Evolutionary conservation across 768 basidiomycete species (phyloP).

Genomic region (Hemileccinum impolitum): DNA sequence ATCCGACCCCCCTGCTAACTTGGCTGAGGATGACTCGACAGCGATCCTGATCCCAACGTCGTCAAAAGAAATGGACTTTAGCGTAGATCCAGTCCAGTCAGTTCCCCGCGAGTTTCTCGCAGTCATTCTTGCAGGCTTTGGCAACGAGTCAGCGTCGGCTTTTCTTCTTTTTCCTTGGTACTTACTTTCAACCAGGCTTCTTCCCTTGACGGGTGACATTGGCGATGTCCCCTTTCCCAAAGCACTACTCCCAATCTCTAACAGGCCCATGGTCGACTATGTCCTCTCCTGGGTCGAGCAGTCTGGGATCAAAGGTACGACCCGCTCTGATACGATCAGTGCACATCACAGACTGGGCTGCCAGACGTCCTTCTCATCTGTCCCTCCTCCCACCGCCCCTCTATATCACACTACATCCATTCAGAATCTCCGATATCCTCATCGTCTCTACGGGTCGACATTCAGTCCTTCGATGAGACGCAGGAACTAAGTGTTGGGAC

Average conservation of each 20-base stretch:
- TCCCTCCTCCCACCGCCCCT: constrained; percentile 68
- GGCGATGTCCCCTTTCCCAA: constrained; percentile 85
- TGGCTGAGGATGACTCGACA: constrained; percentile 9
- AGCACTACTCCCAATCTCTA: constrained; percentile 82
- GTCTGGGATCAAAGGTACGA: constrained; percentile 76
- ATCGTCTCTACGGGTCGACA: constrained; percentile 66
- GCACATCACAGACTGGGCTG: constrained; percentile 7
- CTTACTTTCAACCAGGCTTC: constrained; percentile 47
- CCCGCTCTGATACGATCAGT: background rate
- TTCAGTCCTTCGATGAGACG: constrained; percentile 79
- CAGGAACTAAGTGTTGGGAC: constrained; percentile 65
- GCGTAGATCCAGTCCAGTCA: constrained; percentile 48
- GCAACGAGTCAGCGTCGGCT: constrained; percentile 65
- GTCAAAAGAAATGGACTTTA: constrained; percentile 64
- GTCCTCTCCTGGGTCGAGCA: constrained; percentile 83
- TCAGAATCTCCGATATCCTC: constrained; percentile 63
- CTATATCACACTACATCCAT: constrained; percentile 81
- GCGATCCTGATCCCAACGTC: background rate
- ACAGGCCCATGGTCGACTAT: constrained; percentile 84
- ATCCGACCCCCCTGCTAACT: constrained; percentile 7
- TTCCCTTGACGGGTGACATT: constrained; percentile 71
- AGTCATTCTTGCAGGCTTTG: constrained; percentile 86
- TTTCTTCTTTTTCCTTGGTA: background rate
- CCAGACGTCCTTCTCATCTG: constrained; percentile 86
- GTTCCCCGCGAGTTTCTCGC: constrained; percentile 80